A percentile compares a stretch with the other conserved stretches of the same genome.
phyloP scores from a whole-genome alignment of 306 rosid genomes.

The Inga leiocalycina region DNA sequence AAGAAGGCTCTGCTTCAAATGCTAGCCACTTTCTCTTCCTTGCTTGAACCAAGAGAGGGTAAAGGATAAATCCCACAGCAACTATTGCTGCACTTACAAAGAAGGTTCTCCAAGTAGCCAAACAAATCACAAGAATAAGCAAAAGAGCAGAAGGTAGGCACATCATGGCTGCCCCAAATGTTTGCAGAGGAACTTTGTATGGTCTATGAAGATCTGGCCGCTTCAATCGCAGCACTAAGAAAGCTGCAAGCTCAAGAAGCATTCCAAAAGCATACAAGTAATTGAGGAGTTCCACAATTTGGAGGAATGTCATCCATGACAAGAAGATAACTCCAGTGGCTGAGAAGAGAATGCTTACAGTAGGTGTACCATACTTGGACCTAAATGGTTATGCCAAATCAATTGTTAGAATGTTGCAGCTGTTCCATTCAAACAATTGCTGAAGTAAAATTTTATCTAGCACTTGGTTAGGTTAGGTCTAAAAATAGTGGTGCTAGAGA shows the following conservation, averaged over 20 bases:
- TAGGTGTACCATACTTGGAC: constrained; percentile 53
- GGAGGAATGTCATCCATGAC: constrained; percentile 95
- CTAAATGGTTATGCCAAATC: neutral
- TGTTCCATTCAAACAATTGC: neutral
- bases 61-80: constrained; percentile 56
- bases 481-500: constrained; percentile 9
- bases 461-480: neutral
- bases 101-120: constrained; percentile 77
- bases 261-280: constrained; percentile 84
- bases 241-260: constrained; percentile 92
- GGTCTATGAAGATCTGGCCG: constrained; percentile 80
- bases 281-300: constrained; percentile 86
- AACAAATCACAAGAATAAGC: constrained; percentile 83
- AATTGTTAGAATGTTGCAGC: neutral
- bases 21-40: constrained; percentile 42
- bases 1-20: constrained; percentile 7
- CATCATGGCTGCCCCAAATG: constrained; percentile 71
- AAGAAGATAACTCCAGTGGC: constrained; percentile 85
- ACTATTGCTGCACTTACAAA: constrained; percentile 63
- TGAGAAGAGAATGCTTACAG: constrained; percentile 77
- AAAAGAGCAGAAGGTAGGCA: constrained; percentile 74
- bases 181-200: constrained; percentile 72
- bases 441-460: neutral
- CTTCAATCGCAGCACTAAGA: constrained; percentile 64
- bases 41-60: constrained; percentile 64